A percentile compares a stretch with the other conserved stretches of the same genome.
Evolutionary conservation across 106 monocot species (phyloP).

Genomic region (Dioscorea dumetorum): DNA sequence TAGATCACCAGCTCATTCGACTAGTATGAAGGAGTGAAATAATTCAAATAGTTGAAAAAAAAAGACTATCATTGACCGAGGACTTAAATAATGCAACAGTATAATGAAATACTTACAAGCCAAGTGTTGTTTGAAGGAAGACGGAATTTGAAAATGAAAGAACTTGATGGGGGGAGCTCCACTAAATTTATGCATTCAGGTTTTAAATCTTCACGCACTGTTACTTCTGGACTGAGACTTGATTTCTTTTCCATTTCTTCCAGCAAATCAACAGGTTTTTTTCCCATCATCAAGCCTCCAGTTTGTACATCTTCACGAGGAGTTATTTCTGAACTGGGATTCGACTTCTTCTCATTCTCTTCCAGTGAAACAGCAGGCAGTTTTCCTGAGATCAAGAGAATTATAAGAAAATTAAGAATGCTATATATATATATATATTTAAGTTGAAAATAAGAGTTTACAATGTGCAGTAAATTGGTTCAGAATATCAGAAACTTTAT

Average conservation of each 20-base stretch:
- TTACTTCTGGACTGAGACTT: not conserved
- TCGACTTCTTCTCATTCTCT: not conserved
- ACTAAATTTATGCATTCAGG: conserved; percentile 8
- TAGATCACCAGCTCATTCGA: not conserved
- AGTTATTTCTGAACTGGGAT: not conserved
- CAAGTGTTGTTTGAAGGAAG: conserved; percentile 16
- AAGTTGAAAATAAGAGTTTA: not conserved
- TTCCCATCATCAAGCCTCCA: conserved; percentile 1
- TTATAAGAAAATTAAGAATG: not conserved
- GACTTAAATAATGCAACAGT: not conserved
- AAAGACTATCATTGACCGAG: not conserved
- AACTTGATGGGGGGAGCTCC: conserved; percentile 1
- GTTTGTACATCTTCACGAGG: not conserved
- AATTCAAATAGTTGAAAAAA: not conserved
- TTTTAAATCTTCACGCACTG: not conserved
- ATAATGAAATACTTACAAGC: conserved; percentile 21
- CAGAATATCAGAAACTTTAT: not conserved
- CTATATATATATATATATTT: not conserved
- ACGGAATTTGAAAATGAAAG: conserved; percentile 2
- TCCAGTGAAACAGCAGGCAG: not conserved
- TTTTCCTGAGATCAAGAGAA: not conserved
- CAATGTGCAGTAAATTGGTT: not conserved
- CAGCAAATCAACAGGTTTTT: not conserved
- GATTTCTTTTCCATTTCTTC: not conserved
- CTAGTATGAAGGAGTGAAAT: not conserved